These are phyloP conservation scores for Gossypium raimondii DNA, from an alignment of 345 rosid species.

Conservation along the genomic window DNA sequence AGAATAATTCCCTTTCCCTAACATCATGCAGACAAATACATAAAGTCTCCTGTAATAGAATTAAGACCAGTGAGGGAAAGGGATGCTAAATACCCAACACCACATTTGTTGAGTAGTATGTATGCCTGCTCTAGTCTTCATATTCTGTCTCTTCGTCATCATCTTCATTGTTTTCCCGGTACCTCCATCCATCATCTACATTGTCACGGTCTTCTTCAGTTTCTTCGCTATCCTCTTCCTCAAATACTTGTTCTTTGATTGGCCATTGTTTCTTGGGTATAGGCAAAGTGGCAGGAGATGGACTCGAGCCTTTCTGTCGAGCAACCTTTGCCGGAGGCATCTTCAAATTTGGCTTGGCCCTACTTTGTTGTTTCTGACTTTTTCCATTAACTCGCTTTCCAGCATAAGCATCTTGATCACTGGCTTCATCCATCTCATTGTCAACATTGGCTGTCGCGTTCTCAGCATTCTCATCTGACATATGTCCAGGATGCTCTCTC, in stretches of 20 bases:
- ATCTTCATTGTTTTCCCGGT: slow-evolving; percentile 60
- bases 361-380: slow-evolving; percentile 51
- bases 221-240: slow-evolving; percentile 87
- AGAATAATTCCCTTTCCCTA: not conserved
- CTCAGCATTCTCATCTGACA: slow-evolving; percentile 61
- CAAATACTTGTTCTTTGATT: slow-evolving; percentile 47
- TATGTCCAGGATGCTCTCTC: slow-evolving; percentile 90
- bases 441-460: slow-evolving; percentile 45
- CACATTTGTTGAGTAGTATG: not conserved
- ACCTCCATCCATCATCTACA: slow-evolving; percentile 80
- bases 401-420: slow-evolving; percentile 69
- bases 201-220: slow-evolving; percentile 85
- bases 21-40: not conserved
- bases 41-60: not conserved
- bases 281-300: slow-evolving; percentile 44
- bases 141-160: slow-evolving; percentile 93
- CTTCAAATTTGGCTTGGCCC: slow-evolving; percentile 60
- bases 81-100: slow-evolving; percentile 1
- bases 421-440: slow-evolving; percentile 73
- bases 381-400: slow-evolving; percentile 61
- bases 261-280: slow-evolving; percentile 60
- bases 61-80: not conserved
- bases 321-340: slow-evolving; percentile 56
- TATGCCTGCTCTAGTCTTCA: slow-evolving; percentile 51
- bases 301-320: slow-evolving; percentile 55